Base-by-base conservation (phyloP, 177 flowering plant species). In the Vitis hybrid region DNA sequence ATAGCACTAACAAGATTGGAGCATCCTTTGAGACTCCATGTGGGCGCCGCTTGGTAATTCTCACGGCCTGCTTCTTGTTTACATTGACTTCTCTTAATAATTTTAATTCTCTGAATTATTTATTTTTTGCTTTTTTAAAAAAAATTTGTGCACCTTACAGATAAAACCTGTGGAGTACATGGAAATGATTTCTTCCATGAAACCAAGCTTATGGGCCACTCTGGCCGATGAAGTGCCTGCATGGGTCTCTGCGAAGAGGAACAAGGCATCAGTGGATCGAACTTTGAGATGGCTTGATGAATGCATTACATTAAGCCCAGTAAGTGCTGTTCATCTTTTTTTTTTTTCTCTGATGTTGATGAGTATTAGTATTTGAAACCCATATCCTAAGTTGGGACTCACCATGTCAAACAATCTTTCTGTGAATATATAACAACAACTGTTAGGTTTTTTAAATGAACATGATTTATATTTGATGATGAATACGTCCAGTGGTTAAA, bases 171-270 rank as follows among this genome's bases (percentile, higher is more conserved):
- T 59, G 60, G 87, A 90, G 3, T 94, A 94, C 75, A 77, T 91
- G 84, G 84, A 90, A 70, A 72, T 89, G 87, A 84, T 93, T 75
- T 72, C 85, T 60, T 83, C 93, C 48, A 60, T 93, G 88, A 86
- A 78, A 74, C 98, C 98, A 18, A 77, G 90, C 64, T 26, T 90
- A 22, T 93, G 98, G 97, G 83, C 78, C 48, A 83, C 89, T 71
- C 80, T 94, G 82, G 88, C 94, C 52, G 98, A 94, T 83, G 98
- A 94, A 82, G 98, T 93, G 59, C 95, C 98, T 75, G 83, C 90
- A 33, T 86, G 90, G 91, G 94, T 86, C 55, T 73, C 91, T 48
- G 82, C 76, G n/a, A 94, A 91, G 78, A 86, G 98, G 79, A 90
- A 91, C 77, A 83, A 22, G 70, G 71, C 86, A 52, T 91, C 98